A percentile compares a stretch with the other conserved stretches of the same genome.
phyloP scores from a whole-genome alignment of 106 monocot genomes.

The Iris macrosiphon region DNA sequence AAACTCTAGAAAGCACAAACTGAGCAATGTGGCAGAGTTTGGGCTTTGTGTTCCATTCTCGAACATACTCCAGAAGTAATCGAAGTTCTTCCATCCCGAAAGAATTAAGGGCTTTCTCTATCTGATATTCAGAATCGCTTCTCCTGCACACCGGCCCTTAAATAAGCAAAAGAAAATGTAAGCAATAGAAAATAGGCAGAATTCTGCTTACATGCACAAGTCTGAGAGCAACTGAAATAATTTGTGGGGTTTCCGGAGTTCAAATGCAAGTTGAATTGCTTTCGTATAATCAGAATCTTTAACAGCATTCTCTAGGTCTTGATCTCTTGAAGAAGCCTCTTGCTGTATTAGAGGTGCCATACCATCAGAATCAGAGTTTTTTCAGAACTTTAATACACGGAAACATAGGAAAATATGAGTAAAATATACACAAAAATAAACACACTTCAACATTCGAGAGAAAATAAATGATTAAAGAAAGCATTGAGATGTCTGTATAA shows the following conservation, averaged over 20 bases:
- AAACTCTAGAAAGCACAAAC: constrained; percentile 55
- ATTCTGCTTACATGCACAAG: constrained; percentile 42
- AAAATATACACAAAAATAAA: too few species aligned
- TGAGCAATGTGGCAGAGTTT: constrained; percentile 90
- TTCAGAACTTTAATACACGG: too few species aligned
- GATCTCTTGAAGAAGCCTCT: constrained; percentile 64
- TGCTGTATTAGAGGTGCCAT: constrained; percentile 31
- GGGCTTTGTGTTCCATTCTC: constrained; percentile 98
- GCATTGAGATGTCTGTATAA: too few species aligned
- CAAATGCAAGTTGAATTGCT: constrained; percentile 89
- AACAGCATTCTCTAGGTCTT: constrained; percentile 88
- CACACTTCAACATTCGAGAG: too few species aligned
- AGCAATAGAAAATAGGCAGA: background rate
- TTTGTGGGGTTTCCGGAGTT: constrained; percentile 83
- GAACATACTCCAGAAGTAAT: constrained; percentile 73
- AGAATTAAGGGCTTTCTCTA: constrained; percentile 45
- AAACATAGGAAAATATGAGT: too few species aligned
- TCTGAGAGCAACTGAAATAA: constrained; percentile 67
- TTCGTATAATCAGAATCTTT: constrained; percentile 69
- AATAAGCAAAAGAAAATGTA: constrained; percentile 3
- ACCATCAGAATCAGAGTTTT: background rate
- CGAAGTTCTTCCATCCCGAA: constrained; percentile 77
- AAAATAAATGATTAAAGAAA: too few species aligned
- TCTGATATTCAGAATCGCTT: constrained; percentile 24
- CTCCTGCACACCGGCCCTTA: constrained; percentile 30